Percentiles rank a stretch among this genome's conserved stretches.
phyloP scores from a whole-genome alignment of 2,329 filamentous ascomycete species.

The Cladophialophora bantiana region DNA sequence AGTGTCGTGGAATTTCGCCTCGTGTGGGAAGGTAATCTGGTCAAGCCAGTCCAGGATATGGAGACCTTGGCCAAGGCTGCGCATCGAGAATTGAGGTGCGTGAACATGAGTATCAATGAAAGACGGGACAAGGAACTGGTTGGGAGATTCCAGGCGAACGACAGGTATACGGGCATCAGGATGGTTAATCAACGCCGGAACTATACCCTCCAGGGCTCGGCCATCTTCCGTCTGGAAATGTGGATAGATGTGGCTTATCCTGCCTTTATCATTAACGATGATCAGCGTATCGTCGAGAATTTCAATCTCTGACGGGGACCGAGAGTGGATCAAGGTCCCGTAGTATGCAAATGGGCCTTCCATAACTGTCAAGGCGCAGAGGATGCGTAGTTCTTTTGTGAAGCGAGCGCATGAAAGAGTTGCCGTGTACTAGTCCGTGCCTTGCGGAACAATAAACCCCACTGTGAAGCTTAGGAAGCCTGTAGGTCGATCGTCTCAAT shows the following conservation, averaged over 20 bases:
- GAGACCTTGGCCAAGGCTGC: slow-evolving; percentile 52
- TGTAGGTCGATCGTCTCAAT: too few relatives aligned
- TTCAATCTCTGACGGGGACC: slow-evolving; percentile 44
- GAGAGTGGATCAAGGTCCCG: slow-evolving; percentile 54
- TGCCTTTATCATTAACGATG: slow-evolving; percentile 27
- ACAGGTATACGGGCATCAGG: background rate
- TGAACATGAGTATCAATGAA: slow-evolving; percentile 74
- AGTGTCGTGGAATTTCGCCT: slow-evolving; percentile 65
- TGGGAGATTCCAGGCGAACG: slow-evolving; percentile 38
- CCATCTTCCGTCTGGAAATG: slow-evolving; percentile 30
- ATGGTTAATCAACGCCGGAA: slow-evolving; percentile 2
- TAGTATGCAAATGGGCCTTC: slow-evolving; percentile 44
- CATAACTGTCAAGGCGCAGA: background rate
- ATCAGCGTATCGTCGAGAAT: slow-evolving; percentile 48
- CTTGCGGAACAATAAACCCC: too few relatives aligned
- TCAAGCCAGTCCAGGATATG: slow-evolving; percentile 66
- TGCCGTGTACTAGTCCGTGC: too few relatives aligned
- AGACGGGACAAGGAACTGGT: slow-evolving; percentile 65
- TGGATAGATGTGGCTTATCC: slow-evolving; percentile 40
- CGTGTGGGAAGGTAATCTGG: slow-evolving; percentile 69
- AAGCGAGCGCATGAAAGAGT: too few relatives aligned
- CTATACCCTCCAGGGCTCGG: slow-evolving; percentile 21
- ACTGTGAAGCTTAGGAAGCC: too few relatives aligned
- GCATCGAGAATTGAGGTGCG: slow-evolving; percentile 63
- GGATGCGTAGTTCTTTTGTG: background rate